A percentile compares a stretch with the other conserved stretches of the same genome.
These are phyloP conservation scores for Pseudoscleropodium purum DNA, from an alignment of 225 moss, liverwort and hornwort genomes.

Conservation along the genomic window DNA sequence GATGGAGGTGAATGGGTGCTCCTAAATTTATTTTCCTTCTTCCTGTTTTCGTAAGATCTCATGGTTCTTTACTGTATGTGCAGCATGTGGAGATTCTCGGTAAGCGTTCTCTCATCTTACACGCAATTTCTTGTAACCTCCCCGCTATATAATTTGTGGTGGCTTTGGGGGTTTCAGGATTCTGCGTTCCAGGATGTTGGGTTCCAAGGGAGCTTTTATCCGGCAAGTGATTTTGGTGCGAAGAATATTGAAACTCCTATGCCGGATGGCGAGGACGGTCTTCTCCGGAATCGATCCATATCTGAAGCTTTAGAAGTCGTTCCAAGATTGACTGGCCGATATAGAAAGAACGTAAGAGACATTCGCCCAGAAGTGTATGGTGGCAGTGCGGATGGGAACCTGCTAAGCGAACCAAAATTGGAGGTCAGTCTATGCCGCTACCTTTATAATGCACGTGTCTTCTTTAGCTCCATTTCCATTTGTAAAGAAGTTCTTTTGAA, in stretches of 20 bases:
- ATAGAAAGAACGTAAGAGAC: neutral
- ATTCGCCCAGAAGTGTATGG: neutral
- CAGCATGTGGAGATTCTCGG: neutral
- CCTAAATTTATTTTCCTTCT: too few relatives aligned
- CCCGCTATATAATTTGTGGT: neutral
- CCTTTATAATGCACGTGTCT: neutral
- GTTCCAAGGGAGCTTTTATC: neutral
- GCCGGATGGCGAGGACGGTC: neutral
- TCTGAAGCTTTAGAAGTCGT: neutral
- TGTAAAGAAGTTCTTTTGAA: neutral
- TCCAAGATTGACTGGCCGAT: neutral
- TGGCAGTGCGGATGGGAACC: neutral
- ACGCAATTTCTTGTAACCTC: neutral
- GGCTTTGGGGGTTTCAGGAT: neutral
- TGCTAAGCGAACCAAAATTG: neutral
- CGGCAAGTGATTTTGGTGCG: neutral
- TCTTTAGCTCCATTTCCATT: neutral
- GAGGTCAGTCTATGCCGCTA: neutral
- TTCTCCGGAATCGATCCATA: neutral
- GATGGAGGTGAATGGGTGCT: neutral
- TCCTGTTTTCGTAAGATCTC: neutral
- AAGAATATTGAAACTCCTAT: neutral
- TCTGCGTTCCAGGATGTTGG: neutral
- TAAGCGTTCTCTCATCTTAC: neutral
- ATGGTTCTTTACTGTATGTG: neutral